Percentiles rank a stretch among this genome's conserved stretches.
Conservation (phyloP, 257 asterid species). For the Fraxinus americana region DNA sequence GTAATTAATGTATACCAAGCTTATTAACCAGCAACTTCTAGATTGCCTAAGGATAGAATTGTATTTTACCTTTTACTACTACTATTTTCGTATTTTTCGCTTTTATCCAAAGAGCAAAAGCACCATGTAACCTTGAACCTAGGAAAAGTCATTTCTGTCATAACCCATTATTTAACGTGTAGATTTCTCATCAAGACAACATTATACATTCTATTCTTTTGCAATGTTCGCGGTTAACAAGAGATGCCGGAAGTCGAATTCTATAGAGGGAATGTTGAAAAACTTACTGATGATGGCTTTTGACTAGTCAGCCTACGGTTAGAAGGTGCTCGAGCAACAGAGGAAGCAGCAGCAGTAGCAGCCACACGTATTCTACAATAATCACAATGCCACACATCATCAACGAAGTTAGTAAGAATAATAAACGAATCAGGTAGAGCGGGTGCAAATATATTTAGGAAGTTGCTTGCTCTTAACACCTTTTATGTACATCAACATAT, state of each 20-base stretch:
- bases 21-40: not conserved
- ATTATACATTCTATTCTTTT: not conserved
- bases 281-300: constrained; percentile 50
- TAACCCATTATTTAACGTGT: not conserved
- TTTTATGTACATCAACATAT: constrained; percentile 89
- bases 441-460: not conserved
- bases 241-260: not conserved
- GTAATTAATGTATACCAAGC: not conserved
- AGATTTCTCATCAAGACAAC: not conserved
- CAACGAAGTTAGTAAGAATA: not conserved
- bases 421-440: not conserved
- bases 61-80: not conserved
- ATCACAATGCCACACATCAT: constrained; percentile 16
- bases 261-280: not conserved
- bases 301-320: constrained; percentile 43
- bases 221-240: not conserved
- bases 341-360: constrained; percentile 96
- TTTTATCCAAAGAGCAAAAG: not conserved
- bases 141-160: not conserved
- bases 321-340: constrained; percentile 84
- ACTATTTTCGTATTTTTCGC: constrained; percentile 14
- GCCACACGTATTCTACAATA: constrained; percentile 85
- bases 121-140: not conserved
- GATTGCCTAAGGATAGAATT: not conserved
- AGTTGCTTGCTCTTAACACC: constrained; percentile 40